A percentile compares a stretch with the other conserved stretches of the same genome.
Conservation (phyloP, 73 alveolate genomes). For the Stentor coeruleus region DNA sequence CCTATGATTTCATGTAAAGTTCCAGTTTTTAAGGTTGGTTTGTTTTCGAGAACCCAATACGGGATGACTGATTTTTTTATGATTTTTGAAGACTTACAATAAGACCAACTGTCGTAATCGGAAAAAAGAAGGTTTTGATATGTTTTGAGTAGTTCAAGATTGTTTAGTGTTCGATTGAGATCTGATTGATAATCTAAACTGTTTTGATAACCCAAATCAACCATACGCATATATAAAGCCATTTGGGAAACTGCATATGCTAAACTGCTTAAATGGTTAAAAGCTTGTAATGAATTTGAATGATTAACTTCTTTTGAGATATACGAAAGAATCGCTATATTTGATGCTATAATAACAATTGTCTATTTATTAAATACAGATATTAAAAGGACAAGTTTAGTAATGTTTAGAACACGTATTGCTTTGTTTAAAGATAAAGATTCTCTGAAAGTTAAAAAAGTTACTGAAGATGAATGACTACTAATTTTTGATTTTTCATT, state of each 20-base stretch:
- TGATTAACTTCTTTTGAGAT: not conserved
- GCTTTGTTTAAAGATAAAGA: not conserved
- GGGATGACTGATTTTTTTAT: not conserved
- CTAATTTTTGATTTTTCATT: not conserved
- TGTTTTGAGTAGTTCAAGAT: not conserved
- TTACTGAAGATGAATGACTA: too few relatives aligned
- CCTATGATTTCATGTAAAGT: not conserved
- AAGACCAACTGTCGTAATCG: not conserved
- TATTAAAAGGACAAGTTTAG: not conserved
- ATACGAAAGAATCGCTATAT: not conserved
- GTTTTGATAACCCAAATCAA: not conserved
- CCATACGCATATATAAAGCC: not conserved
- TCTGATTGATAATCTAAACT: too few relatives aligned
- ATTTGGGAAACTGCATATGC: not conserved
- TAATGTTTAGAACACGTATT: not conserved
- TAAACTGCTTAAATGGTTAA: not conserved
- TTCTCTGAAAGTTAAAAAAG: not conserved
- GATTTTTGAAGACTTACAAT: not conserved
- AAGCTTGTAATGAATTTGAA: not conserved
- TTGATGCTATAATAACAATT: not conserved
- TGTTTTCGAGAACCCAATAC: not conserved
- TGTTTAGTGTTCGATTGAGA: too few relatives aligned
- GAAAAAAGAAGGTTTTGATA: not conserved
- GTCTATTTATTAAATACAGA: not conserved
- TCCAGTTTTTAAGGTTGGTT: not conserved